Evolutionary conservation across 1,139 yeast species (phyloP), one percentile per base, ranked within the genome.

Genomic region (Yamadazyma sp.): DNA sequence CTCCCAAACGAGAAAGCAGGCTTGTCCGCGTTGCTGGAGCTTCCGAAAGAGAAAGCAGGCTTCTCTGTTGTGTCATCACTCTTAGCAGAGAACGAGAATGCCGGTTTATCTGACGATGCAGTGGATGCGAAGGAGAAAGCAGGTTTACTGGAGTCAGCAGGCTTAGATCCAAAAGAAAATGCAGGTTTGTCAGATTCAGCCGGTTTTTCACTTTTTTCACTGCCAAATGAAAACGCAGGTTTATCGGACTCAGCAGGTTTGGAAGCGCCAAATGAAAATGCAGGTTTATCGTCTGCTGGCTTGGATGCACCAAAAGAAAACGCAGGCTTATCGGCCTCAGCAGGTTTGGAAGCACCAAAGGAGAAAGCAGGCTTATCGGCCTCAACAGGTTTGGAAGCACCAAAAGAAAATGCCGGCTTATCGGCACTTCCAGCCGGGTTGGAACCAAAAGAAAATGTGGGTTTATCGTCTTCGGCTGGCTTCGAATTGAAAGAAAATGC

Each of bases 171-270:
- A 46, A 62, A 64, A 3, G 59, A 43, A 45, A 65, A 64, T 0
- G 26, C 39, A 14, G 67, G 66, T 28, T 54, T 53, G 3, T 32
- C 33, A 30, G 34, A 20, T 11, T 22, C 17, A 6, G 31, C 38
- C 23, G 23, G 8, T 10, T 17, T 12, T n/a, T n/a, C n/a, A n/a
- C n/a, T n/a, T n/a, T n/a, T n/a, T n/a, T n/a, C n/a, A n/a, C n/a
- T n/a, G n/a, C 29, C 29, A 31, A 62, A 65, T 4, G 60, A 45
- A 45, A 65, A 64, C 0, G 60, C 40, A 16, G 69, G 66, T 31
- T 54, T 55, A 8, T 39, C 45, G 5, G 16, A 5, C 9, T 26
- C 29, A 2, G 35, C 31, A 9, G 38, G 33, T 9, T 36, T 33
- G 7, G 35, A 16, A n/a, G n/a, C n/a, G 9, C 34, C 49, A 42